Evolutionary conservation across 805 yeast genomes (phyloP), one percentile per base, ranked within the genome.

Genomic region (Myxozyma nipponensis): DNA sequence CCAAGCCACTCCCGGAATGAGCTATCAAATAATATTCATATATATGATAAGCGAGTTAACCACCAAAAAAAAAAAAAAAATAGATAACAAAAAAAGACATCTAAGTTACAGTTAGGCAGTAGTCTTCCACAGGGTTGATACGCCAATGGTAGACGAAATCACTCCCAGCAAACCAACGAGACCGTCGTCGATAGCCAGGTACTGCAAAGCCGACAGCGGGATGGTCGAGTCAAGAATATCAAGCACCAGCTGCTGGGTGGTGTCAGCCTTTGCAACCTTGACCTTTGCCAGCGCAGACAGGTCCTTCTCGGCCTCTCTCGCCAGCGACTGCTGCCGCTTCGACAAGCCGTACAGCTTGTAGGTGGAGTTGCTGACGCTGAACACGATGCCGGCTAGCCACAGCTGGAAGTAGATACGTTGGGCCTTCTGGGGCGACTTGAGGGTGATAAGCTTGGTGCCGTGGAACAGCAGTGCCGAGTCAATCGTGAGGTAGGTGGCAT

Each of bases 121-220:
- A 18, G 45, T 42, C 42, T 44, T 47, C 64, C 64, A 61, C 47
- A 56, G 63, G 24, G 59, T 42, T 3, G 47, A 24, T 3, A 88
- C 72, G 39, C 95, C 96, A 68, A 88, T 72, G 43, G 81, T 52
- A 36, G 95, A 84, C 28, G 97, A 88, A 52, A 86, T 70, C 23
- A 84, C 76, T 65, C 98, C 98, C 35, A 93, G 88, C 50, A 82
- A 70, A 34, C 95, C 96, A 44, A 88, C 78, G 38, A 82, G 75
- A 44, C 95, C 93, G 61, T 90, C 96, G 65, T 81, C 79, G 61
- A 80, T 72, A 59, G 74, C 73, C 60, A 84, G 71, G 68, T 73
- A 70, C 50, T 77, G 74, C 67, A 86, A 76, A 47, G 81, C 78
- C 67, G 84, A 81, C 64, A 83, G 71, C 10, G 93, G 95, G 62